A percentile compares a stretch with the other conserved stretches of the same genome.
phyloP scores from a whole-genome alignment of 495 filamentous ascomycete species.

The Schizothecium vesticola region DNA sequence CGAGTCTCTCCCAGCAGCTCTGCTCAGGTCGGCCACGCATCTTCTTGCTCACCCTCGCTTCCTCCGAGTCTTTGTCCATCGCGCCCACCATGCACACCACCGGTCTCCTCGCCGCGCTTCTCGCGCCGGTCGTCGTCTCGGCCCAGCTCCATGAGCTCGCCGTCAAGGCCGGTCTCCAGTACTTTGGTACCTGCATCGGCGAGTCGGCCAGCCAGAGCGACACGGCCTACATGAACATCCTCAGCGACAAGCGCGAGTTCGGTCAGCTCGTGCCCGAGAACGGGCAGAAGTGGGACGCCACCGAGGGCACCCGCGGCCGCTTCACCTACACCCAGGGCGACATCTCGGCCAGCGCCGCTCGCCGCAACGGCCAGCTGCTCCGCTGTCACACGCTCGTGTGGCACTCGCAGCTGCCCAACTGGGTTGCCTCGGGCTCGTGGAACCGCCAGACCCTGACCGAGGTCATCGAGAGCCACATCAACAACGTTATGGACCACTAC shows the following conservation, averaged over 20 bases:
- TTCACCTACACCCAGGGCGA: conserved; percentile 51
- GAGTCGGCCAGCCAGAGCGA: conserved; percentile 54
- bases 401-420: conserved; percentile 55
- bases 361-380: conserved; percentile 49
- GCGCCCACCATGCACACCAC: conserved; percentile 22
- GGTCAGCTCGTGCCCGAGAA: conserved; percentile 57
- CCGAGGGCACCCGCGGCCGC: conserved; percentile 31
- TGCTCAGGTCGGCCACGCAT: not conserved
- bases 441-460: conserved; percentile 46
- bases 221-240: conserved; percentile 23
- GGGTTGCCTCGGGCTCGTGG: conserved; percentile 49
- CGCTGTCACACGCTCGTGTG: conserved; percentile 60
- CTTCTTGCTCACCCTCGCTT: not conserved
- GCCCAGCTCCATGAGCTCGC: conserved; percentile 48
- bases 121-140: conserved; percentile 28
- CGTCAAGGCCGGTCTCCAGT: conserved; percentile 45
- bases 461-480: conserved; percentile 43
- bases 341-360: conserved; percentile 45
- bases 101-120: conserved; percentile 19
- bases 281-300: conserved; percentile 51
- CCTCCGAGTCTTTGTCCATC: not conserved
- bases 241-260: conserved; percentile 49
- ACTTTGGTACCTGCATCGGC: conserved; percentile 57
- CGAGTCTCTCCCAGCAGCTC: not conserved
- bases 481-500: conserved; percentile 49